Conservation (phyloP, 2,329 filamentous ascomycete species). For the Fusarium lateritium region DNA sequence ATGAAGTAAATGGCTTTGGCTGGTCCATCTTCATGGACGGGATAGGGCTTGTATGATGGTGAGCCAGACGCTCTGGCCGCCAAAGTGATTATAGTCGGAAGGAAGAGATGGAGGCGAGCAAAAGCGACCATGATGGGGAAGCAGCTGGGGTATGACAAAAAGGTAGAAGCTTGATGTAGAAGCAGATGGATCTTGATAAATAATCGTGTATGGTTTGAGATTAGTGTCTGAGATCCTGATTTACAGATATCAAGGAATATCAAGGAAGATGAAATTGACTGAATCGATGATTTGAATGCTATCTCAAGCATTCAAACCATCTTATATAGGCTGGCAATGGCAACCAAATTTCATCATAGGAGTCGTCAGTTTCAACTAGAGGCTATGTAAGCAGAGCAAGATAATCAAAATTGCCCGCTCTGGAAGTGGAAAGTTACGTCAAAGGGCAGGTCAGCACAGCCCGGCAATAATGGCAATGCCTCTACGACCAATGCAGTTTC, state of each 20-base stretch:
- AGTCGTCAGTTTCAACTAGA: no score
- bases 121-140: not conserved
- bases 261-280: not conserved
- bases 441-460: not conserved
- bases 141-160: no score
- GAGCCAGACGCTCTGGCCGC: not conserved
- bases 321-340: not conserved
- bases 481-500: no score
- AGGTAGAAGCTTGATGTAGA: no score
- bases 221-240: no score
- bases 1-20: constrained; percentile 69
- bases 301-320: not conserved
- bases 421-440: constrained; percentile 3
- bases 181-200: no score
- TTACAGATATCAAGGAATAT: no score
- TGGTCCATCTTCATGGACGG: constrained; percentile 1
- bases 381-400: no score
- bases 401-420: constrained; percentile 31
- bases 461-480: not conserved
- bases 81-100: not conserved
- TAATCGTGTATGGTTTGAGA: no score
- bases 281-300: not conserved
- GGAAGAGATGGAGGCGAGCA: not conserved
- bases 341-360: no score
- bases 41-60: constrained; percentile 7